Evolutionary conservation across 1,139 yeast species (phyloP), one percentile per base, ranked within the genome.

Genomic region (Saccharomycopsis crataegensis): DNA sequence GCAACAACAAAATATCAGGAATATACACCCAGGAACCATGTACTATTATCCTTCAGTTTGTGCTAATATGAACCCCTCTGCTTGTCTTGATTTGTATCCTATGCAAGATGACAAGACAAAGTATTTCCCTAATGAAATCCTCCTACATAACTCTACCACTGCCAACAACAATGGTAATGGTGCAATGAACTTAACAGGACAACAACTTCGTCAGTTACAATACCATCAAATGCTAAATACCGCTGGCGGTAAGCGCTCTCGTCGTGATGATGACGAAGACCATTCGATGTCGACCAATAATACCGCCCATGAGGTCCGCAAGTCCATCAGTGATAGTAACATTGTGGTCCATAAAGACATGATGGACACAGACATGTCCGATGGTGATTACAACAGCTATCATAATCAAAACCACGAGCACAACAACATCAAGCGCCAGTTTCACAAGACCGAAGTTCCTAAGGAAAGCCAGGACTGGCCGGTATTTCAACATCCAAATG

Each of bases 401-500:
- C 28, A 22, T 22, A 22, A 22, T 22, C 28, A 22, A 22, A 22
- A 22, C 28, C 2, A 22, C 28, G 28, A 22, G 28, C 28, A 22
- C 28, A 22, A 4, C 28, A 22, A 22, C 28, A 22, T 22, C 28
- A 22, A 22, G 28, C n/a, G 45, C n/a, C 16, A 33, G 22, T 17
- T 9, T 17, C 11, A 32, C 28, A 48, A 48, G n/a, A 41, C 41
- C n/a, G 8, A 11, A 9, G 31, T 48, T 31, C 12, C 14, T 28
- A 41, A 34, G 6, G 48, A 50, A 12, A 50, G 52, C 44, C 57
- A 73, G 45, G 83, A 80, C 56, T 82, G 83, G 78, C 84, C 86
- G 3, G 72, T 76, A 50, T 82, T 78, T 61, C 70, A 74, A 53
- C 86, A 80, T 57, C 87, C 87, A 1, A 80, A 80, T 22, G 87